A percentile compares a stretch with the other conserved stretches of the same genome.
Conservation (phyloP, 305 asterid species). For the Fraxinus greggii region DNA sequence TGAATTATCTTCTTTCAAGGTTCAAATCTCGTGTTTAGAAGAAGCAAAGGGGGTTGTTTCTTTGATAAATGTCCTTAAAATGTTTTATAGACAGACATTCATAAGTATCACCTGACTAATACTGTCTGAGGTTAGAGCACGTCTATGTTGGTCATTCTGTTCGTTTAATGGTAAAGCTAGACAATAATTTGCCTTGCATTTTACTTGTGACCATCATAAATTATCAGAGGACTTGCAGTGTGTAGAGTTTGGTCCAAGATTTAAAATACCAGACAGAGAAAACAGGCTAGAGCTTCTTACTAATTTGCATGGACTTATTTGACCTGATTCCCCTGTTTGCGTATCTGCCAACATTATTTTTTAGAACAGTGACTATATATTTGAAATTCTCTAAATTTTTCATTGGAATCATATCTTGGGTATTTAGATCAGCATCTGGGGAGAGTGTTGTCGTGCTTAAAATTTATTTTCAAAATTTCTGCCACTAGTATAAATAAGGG, state of each 20-base stretch:
- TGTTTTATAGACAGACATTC: not conserved
- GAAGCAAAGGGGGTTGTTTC: not conserved
- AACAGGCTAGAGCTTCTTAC: constrained; percentile 4
- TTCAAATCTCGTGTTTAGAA: not conserved
- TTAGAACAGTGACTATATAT: not conserved
- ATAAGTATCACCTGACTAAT: not conserved
- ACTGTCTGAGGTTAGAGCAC: not conserved
- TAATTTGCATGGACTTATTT: not conserved
- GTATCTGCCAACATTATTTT: not conserved
- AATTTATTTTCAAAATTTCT: not conserved
- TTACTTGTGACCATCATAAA: not conserved
- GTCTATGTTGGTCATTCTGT: not conserved
- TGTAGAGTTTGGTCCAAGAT: not conserved
- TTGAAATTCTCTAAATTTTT: not conserved
- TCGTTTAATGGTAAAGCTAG: not conserved
- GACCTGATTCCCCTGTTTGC: not conserved
- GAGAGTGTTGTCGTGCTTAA: not conserved
- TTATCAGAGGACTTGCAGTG: not conserved
- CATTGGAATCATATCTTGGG: not conserved
- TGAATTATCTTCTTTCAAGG: constrained; percentile 11
- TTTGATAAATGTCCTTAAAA: not conserved
- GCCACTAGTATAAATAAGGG: not conserved
- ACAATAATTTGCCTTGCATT: not conserved
- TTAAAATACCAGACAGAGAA: not conserved
- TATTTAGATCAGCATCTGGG: not conserved